Evolutionary conservation across 441 rosid species (phyloP).

Genomic region (Corymbia citriodora): DNA sequence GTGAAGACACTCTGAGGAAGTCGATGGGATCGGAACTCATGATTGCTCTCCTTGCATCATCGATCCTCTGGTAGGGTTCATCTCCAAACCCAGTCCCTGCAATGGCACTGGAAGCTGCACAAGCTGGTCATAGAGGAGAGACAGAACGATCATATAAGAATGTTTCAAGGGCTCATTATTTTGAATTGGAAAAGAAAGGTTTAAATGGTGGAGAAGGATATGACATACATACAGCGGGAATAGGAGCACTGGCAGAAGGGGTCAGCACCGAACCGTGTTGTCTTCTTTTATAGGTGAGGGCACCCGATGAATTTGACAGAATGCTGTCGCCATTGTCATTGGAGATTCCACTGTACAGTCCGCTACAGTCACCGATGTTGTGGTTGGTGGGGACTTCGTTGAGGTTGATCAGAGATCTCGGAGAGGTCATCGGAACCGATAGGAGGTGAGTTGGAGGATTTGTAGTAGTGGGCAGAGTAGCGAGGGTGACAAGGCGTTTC

Average conservation of each 20-base stretch:
- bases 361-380: neutral
- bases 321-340: neutral
- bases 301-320: constrained; percentile 15
- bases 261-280: neutral
- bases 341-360: neutral
- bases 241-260: neutral
- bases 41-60: neutral
- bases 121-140: neutral
- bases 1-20: neutral
- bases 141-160: neutral
- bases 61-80: neutral
- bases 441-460: constrained; percentile 6
- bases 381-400: constrained; percentile 31
- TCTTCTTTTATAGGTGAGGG: constrained; percentile 42
- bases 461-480: constrained; percentile 15
- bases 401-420: constrained; percentile 33
- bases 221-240: constrained; percentile 17
- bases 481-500: constrained; percentile 20
- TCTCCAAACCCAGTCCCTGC: neutral
- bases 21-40: neutral
- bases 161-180: neutral
- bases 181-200: neutral
- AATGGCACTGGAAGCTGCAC: neutral
- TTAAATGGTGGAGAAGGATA: neutral
- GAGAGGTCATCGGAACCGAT: neutral